Evolutionary conservation across 192 early-diverging fungal genomes (phyloP).

Genomic region (Borealophlyctis nickersoniae): DNA sequence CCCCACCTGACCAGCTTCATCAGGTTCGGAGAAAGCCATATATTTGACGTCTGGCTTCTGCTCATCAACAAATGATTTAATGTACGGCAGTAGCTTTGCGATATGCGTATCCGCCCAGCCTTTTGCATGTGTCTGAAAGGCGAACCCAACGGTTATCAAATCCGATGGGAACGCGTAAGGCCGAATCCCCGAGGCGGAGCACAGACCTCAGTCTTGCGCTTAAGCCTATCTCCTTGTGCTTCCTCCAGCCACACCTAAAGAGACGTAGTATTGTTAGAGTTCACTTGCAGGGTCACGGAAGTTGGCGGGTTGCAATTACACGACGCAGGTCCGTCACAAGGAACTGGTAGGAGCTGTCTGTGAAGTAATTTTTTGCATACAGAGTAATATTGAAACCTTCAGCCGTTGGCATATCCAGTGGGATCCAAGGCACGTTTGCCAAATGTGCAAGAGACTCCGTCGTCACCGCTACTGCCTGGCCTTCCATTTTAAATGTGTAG

Average conservation of each 20-base stretch:
- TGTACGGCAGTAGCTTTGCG: slow-evolving; percentile 6
- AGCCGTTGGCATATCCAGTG: slow-evolving; percentile 7
- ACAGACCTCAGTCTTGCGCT: slow-evolving; percentile 14
- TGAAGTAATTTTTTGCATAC: slow-evolving; percentile 14
- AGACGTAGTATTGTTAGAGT: no score
- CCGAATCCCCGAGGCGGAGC: background rate
- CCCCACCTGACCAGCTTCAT: slow-evolving; percentile 19
- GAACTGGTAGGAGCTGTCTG: slow-evolving; percentile 1
- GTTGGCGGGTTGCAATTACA: no score
- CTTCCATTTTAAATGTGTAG: no score
- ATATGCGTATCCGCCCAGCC: slow-evolving; percentile 18
- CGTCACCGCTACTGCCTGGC: background rate
- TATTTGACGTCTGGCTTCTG: slow-evolving; percentile 19
- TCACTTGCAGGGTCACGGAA: no score
- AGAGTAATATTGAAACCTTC: background rate
- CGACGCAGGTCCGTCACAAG: slow-evolving; percentile 19
- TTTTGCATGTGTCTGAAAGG: slow-evolving; percentile 11
- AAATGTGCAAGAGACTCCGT: background rate
- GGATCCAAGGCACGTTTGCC: slow-evolving; percentile 8
- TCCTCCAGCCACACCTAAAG: slow-evolving; percentile 21
- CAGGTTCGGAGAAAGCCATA: slow-evolving; percentile 11
- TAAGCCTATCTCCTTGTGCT: background rate
- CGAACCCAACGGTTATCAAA: background rate
- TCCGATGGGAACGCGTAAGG: no score
- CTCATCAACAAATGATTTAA: slow-evolving; percentile 9